These are phyloP conservation scores for Fraxinus velutina DNA, from an alignment of 305 asterid species.

Conservation along the genomic window DNA sequence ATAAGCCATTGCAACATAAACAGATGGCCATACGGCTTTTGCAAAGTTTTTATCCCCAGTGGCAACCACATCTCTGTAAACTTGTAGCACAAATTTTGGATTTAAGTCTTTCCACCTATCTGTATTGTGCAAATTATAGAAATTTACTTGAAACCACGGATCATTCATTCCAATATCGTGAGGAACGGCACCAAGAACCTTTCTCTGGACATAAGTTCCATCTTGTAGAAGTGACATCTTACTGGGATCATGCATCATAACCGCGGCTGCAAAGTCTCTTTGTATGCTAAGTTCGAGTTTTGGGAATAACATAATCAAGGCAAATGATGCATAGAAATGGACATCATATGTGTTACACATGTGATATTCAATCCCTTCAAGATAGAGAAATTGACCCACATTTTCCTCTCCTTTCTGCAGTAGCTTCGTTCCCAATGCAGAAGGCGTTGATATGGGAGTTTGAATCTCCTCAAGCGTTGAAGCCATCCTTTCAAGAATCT, in stretches of 20 bases:
- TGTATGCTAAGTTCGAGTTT: conserved; percentile 86
- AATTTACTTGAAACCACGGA: conserved; percentile 93
- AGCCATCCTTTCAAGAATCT: conserved; percentile 76
- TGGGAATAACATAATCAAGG: conserved; percentile 71
- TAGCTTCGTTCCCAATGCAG: conserved; percentile 70
- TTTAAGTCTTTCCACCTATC: conserved; percentile 97
- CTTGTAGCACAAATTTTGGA: conserved; percentile 90
- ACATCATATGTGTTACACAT: conserved; percentile 95
- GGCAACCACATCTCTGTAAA: conserved; percentile 77
- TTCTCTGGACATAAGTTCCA: conserved; percentile 60
- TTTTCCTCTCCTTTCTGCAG: conserved; percentile 79
- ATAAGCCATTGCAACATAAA: conserved; percentile 84
- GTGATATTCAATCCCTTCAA: conserved; percentile 91
- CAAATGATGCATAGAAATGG: conserved; percentile 87
- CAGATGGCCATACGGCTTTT: conserved; percentile 88
- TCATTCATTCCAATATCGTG: conserved; percentile 93
- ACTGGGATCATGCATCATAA: conserved; percentile 93
- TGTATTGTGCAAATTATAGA: conserved; percentile 68
- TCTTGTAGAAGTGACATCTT: conserved; percentile 53
- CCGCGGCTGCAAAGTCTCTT: conserved; percentile 91
- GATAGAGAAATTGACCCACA: conserved; percentile 84
- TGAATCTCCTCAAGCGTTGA: conserved; percentile 59
- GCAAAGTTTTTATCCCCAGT: conserved; percentile 71
- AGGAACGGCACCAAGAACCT: conserved; percentile 92
- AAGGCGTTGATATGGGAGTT: conserved; percentile 48